These are phyloP conservation scores for Tillandsia fasciculata DNA, from an alignment of 176 grass and related monocot genomes.

Conservation along the genomic window DNA sequence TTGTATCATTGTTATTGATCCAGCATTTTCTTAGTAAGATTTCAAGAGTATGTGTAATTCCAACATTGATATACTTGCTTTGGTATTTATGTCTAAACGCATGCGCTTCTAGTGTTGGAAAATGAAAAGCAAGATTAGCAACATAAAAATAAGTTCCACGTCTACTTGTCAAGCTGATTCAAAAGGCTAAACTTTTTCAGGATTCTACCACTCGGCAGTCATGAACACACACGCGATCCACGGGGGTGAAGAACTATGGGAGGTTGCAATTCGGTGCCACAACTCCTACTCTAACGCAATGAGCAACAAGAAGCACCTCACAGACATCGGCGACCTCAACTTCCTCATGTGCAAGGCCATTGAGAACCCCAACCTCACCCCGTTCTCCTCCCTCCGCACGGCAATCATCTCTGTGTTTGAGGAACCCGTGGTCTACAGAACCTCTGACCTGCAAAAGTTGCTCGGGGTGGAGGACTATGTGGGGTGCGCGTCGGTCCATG, in stretches of 20 bases:
- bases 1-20: no score
- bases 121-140: no score
- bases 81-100: no score
- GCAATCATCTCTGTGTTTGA: conserved; percentile 74
- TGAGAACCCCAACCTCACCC: conserved; percentile 69
- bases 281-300: conserved; percentile 42
- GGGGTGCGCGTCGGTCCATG: conserved; percentile 55
- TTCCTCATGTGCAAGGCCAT: conserved; percentile 78
- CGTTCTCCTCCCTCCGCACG: conserved; percentile 46
- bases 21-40: no score
- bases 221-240: conserved; percentile 56
- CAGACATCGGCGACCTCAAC: conserved; percentile 68
- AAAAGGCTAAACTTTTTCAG: conserved; percentile 14
- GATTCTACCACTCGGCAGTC: conserved; percentile 76
- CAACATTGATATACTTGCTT: no score
- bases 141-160: no score
- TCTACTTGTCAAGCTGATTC: no score
- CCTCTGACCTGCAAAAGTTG: conserved; percentile 24
- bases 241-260: conserved; percentile 64
- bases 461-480: conserved; percentile 60
- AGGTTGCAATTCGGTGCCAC: conserved; percentile 68
- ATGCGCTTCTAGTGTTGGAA: no score
- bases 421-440: conserved; percentile 35
- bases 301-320: conserved; percentile 73
- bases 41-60: no score